Conservation (phyloP, 164 flowering plant species). For the Paratinospora sagittata region DNA sequence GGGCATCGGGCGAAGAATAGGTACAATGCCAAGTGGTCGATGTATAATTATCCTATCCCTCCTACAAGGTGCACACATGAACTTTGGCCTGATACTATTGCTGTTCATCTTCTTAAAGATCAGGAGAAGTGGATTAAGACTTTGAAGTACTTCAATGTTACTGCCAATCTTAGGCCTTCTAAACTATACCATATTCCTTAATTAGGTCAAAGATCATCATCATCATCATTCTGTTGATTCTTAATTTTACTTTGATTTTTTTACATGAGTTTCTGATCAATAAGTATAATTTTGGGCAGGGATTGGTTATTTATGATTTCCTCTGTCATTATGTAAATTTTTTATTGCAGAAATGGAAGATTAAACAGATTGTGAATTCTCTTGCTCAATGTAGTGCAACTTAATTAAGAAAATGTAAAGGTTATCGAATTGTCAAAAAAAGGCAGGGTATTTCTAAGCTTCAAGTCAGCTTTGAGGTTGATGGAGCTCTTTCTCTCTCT, state of each 20-base stretch:
- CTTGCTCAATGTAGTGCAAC: neutral
- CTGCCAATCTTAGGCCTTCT: conserved; percentile 55
- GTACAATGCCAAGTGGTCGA: conserved; percentile 70
- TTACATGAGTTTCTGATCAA: neutral
- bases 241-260: neutral
- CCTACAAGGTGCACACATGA: conserved; percentile 62
- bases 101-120: conserved; percentile 61
- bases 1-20: conserved; percentile 60
- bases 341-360: neutral
- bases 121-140: conserved; percentile 67
- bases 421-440: too few species aligned
- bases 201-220: neutral
- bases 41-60: conserved; percentile 65
- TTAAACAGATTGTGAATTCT: neutral
- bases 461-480: neutral
- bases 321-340: neutral
- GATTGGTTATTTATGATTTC: neutral
- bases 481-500: neutral
- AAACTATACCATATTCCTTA: conserved; percentile 61
- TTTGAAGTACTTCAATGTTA: conserved; percentile 57
- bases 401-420: too few species aligned
- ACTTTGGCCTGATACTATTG: conserved; percentile 71
- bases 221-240: neutral
- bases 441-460: too few species aligned
- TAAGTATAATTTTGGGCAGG: neutral